Evolutionary conservation across 2,329 filamentous ascomycete species (phyloP), one percentile per base, ranked within the genome.

Genomic region (Colletotrichum scovillei): DNA sequence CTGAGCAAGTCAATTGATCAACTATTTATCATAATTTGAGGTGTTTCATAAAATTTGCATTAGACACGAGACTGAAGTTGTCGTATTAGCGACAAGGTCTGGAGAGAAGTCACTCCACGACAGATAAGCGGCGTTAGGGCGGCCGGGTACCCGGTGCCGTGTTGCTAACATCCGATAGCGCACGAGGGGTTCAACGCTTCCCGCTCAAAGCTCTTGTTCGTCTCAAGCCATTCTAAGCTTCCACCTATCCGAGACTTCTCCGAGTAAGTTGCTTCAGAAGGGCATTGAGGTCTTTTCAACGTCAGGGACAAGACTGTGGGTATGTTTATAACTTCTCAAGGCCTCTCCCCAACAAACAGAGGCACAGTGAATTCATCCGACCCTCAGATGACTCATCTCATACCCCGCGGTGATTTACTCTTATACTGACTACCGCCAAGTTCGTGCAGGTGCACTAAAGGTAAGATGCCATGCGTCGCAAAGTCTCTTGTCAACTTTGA

Each of bases 311-410:
- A 26, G 28, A n/a, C 12, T 35, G n/a, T n/a, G n/a, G 26, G 8
- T 19, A 53, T 14, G 16, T 11, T 4, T 5, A 55, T 9, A 38
- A 9, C 12, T 24, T 32, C 11, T 26, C 9, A 38, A n/a, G 53
- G 32, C 5, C 26, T 9, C 11, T 26, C 11, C 49, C 24, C 8
- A 16, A 16, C 22, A 49, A 26, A 35, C 7, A 9, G 62, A 32
- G 16, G 16, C n/a, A 38, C n/a, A 38, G 3, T 8, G 9, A 35
- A 24, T 22, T 38, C 30, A 14, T 64, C 42, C 24, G 38, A 35
- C 11, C 19, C 42, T 46, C 26, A 59, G 60, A 73, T 70, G 67
- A 71, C 30, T 73, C 70, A 73, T 65, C 59, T 64, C 42, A 35
- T 22, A 57, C 55, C 24, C 35, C 35, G 46, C 56, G 69, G 55